Evolutionary conservation across 2,329 filamentous ascomycete genomes (phyloP).

Genomic region (Colletotrichum orchidophilum): DNA sequence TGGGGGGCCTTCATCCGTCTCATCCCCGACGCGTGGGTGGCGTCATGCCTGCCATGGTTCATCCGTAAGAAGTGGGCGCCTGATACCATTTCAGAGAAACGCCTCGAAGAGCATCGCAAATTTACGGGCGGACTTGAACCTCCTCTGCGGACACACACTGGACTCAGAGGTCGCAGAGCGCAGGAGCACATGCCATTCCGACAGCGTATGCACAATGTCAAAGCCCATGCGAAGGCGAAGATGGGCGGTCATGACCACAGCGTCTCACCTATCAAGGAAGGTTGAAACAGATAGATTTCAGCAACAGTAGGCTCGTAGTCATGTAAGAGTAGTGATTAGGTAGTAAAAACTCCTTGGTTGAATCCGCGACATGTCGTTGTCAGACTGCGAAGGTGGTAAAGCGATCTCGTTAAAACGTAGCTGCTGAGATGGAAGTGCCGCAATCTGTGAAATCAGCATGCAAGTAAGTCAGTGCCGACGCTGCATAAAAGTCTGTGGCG

Average conservation of each 20-base stretch:
- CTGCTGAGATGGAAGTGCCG: no score
- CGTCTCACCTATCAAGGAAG: slow-evolving; percentile 42
- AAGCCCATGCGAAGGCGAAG: slow-evolving; percentile 38
- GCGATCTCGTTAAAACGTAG: no score
- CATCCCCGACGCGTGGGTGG: slow-evolving; percentile 71
- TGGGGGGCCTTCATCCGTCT: slow-evolving; percentile 77
- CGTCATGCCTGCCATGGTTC: slow-evolving; percentile 39
- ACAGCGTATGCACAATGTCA: slow-evolving; percentile 40
- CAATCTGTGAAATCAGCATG: no score
- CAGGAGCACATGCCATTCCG: slow-evolving; percentile 43
- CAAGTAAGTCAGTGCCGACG: not conserved
- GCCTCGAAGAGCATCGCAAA: slow-evolving; percentile 31
- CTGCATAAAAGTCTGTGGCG: not conserved
- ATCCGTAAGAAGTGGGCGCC: slow-evolving; percentile 40
- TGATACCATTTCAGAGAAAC: slow-evolving; percentile 35
- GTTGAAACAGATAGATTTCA: not conserved
- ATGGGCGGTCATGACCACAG: not conserved
- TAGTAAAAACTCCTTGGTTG: not conserved
- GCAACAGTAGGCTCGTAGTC: not conserved
- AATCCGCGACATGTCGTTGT: not conserved
- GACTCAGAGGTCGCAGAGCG: slow-evolving; percentile 42
- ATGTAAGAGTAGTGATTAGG: not conserved
- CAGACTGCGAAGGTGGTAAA: no score
- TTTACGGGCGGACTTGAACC: slow-evolving; percentile 37
- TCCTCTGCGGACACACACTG: slow-evolving; percentile 43